Conservation (phyloP, 2,329 filamentous ascomycete genomes). For the Colletotrichum godetiae region DNA sequence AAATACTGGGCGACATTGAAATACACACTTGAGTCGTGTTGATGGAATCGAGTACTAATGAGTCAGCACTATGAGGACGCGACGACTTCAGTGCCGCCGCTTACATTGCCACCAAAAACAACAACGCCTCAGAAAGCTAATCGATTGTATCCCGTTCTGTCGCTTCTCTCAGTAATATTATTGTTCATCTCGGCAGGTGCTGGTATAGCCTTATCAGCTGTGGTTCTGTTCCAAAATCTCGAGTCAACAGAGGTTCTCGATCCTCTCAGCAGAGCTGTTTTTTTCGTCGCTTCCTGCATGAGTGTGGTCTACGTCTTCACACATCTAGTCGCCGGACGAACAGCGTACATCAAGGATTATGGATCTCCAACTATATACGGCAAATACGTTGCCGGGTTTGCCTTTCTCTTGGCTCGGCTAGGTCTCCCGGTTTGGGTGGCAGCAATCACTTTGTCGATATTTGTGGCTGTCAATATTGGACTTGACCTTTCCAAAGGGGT, state of each 20-base stretch:
- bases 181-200: conserved; percentile 16
- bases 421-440: conserved; percentile 26
- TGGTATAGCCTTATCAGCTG: conserved; percentile 22
- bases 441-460: conserved; percentile 24
- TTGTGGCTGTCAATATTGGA: conserved; percentile 27
- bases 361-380: conserved; percentile 1
- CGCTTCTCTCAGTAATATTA: conserved; percentile 15
- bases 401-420: conserved; percentile 18
- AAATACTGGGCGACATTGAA: not conserved
- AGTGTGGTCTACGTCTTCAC: conserved; percentile 25
- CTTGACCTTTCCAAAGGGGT: conserved; percentile 25
- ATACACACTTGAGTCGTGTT: not conserved
- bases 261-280: conserved; percentile 28
- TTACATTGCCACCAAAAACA: not conserved
- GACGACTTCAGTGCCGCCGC: conserved; percentile 32
- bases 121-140: not conserved
- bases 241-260: conserved; percentile 21
- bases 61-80: conserved; percentile 22
- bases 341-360: conserved; percentile 5
- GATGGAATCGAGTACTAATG: conserved; percentile 28
- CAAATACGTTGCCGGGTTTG: conserved; percentile 22
- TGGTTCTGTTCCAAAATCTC: conserved; percentile 17
- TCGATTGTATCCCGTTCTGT: conserved; percentile 19
- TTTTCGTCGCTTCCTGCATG: conserved; percentile 29
- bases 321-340: conserved; percentile 4